phyloP scores from a whole-genome alignment of 306 rosid genomes.

The Sicyos baderoa region DNA sequence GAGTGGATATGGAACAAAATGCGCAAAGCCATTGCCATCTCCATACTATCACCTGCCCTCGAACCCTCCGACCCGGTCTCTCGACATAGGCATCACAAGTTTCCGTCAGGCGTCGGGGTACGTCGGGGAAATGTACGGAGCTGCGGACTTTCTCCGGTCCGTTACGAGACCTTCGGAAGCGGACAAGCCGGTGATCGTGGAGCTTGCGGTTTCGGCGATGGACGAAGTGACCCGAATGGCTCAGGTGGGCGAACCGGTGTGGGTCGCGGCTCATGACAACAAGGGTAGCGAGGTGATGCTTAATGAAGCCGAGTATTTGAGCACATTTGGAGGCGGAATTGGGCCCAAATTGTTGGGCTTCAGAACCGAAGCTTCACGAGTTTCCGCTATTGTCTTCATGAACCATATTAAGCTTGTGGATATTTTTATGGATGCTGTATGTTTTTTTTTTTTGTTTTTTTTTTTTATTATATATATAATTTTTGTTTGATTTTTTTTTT shows the following conservation, averaged over 20 bases:
- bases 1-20: constrained; percentile 5
- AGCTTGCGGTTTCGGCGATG: constrained; percentile 57
- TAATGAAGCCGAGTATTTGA: constrained; percentile 42
- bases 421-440: constrained; percentile 77
- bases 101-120: constrained; percentile 4
- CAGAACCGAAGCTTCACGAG: constrained; percentile 52
- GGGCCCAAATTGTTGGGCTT: background rate
- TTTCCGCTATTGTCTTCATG: constrained; percentile 42
- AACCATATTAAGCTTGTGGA: constrained; percentile 51
- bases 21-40: too few relatives aligned
- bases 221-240: constrained; percentile 37
- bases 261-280: too few relatives aligned
- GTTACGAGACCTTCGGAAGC: constrained; percentile 35
- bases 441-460: background rate
- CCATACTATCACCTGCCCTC: constrained; percentile 10
- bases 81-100: background rate
- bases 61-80: background rate
- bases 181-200: constrained; percentile 43
- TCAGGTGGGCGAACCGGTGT: constrained; percentile 48
- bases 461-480: background rate
- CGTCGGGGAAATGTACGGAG: constrained; percentile 15
- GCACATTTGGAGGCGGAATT: constrained; percentile 22
- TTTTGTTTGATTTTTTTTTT: background rate
- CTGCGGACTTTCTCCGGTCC: constrained; percentile 10
- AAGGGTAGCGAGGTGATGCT: too few relatives aligned